These are phyloP conservation scores for Cornus florida DNA, from an alignment of 148 eudicot genomes.

Conservation along the genomic window DNA sequence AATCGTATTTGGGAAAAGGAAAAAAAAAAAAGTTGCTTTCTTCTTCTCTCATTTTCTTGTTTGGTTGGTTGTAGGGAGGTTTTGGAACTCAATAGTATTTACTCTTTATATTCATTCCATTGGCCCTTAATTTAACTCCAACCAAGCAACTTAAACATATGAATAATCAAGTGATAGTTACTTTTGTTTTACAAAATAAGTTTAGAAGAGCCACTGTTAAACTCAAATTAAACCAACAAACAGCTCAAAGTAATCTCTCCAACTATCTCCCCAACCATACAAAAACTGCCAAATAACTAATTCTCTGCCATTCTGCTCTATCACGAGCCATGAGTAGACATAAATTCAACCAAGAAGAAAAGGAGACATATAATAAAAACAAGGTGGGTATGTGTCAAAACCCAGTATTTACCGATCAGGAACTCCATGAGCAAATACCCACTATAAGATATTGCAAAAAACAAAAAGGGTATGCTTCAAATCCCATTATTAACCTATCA, in stretches of 20 bases:
- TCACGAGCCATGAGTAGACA: too few relatives aligned
- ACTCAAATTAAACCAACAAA: too few relatives aligned
- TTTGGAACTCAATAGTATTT: too few relatives aligned
- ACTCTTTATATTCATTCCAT: not conserved
- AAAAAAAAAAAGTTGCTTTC: too few relatives aligned
- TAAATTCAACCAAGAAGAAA: not conserved
- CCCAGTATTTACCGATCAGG: constrained; percentile 11
- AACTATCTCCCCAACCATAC: too few relatives aligned
- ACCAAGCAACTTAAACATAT: not conserved
- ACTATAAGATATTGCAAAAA: not conserved
- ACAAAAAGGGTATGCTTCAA: constrained; percentile 5
- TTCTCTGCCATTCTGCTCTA: not conserved
- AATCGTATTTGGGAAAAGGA: too few relatives aligned
- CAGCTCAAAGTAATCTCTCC: too few relatives aligned
- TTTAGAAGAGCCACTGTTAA: too few relatives aligned
- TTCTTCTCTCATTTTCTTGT: too few relatives aligned
- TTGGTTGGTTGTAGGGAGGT: not conserved
- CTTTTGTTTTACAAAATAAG: too few relatives aligned
- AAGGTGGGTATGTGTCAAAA: constrained; percentile 4
- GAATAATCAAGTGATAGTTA: too few relatives aligned
- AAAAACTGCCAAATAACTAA: not conserved
- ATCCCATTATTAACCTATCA: not conserved
- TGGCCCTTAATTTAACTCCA: not conserved
- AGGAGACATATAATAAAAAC: not conserved
- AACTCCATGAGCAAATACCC: not conserved